phyloP scores from a whole-genome alignment of 2,329 filamentous ascomycete genomes.

The Cercospora sp. region DNA sequence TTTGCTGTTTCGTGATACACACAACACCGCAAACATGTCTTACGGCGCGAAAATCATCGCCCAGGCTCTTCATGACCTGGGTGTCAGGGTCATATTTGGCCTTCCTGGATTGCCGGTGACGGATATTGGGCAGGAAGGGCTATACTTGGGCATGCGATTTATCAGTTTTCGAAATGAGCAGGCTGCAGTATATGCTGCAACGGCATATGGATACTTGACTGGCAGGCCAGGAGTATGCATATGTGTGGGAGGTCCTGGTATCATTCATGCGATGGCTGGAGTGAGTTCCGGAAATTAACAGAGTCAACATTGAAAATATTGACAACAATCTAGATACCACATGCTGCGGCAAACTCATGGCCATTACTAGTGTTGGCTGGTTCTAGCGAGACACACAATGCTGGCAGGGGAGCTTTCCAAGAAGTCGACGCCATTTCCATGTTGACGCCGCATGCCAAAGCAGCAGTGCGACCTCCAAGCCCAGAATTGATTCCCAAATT shows the following conservation, averaged over 20 bases:
- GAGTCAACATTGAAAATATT: not conserved
- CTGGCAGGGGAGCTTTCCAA: conserved; percentile 59
- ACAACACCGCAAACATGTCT: conserved; percentile 11
- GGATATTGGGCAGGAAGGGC: conserved; percentile 59
- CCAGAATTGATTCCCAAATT: conserved; percentile 50
- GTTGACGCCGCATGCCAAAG: conserved; percentile 54
- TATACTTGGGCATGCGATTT: conserved; percentile 59
- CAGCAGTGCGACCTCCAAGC: conserved; percentile 50
- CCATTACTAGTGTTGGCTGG: conserved; percentile 58
- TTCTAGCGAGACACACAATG: conserved; percentile 54
- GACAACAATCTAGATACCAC: conserved; percentile 27
- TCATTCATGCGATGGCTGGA: conserved; percentile 54
- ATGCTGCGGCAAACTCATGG: conserved; percentile 55
- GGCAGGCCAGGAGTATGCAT: conserved; percentile 59
- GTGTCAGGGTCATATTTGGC: conserved; percentile 55
- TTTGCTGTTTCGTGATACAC: not conserved
- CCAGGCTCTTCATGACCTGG: conserved; percentile 50
- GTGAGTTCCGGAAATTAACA: no score
- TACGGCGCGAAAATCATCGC: conserved; percentile 52
- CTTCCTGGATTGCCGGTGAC: conserved; percentile 59
- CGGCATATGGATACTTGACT: conserved; percentile 60
- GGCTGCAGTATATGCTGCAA: conserved; percentile 59
- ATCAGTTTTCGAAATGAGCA: conserved; percentile 62
- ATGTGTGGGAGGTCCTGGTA: conserved; percentile 60
- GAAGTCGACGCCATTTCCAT: conserved; percentile 58